Base-by-base conservation (phyloP, 768 basidiomycete genomes). In the Strobilomyces confusus region DNA sequence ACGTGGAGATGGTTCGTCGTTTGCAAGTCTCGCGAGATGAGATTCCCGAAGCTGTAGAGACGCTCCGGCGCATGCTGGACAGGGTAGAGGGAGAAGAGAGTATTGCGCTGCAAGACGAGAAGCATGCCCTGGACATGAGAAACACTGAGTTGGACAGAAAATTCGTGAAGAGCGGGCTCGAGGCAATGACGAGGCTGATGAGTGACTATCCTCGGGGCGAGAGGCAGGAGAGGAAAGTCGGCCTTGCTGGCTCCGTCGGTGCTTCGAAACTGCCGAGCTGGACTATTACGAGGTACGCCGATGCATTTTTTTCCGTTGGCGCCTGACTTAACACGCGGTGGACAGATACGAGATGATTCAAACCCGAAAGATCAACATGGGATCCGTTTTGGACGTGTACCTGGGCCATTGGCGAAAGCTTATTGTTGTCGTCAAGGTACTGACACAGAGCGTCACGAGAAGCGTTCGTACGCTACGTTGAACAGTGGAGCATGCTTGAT, bases 331-430 rank as follows among this genome's bases (percentile, higher is more conserved):
- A 26, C 9, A 5, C 11, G 12, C 23, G 47, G 17, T 57, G 47
- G 58, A 47, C 44, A 82, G 81, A 48, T 89, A 87, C 61, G 92
- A 94, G 69, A 79, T 92, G 33, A 84, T 86, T 52, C 79, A 82
- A 3, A 84, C 84, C 33, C 72, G 75, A 52, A 80, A 82, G 64
- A 83, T 93, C 53, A 86, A 89, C 4, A 62, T 82, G 19, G 89
- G 90, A 0, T 84, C 80, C 69, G 89, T 90, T 71, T 86, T 86
- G 14, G 80, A 86, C 50, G 88, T 92, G 8, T 91, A 86, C 68
- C 75, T 76, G 19, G 91, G 89, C 0, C 77, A 70, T 12, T 94
- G 91, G 89, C 75, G 80, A 33, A 78, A 75, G 4, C 75, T 76
- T 19, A 73, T 75, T 0, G 89, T 90, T 9, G 84, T 87, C 4